Conservation (phyloP, 1,284 basidiomycete genomes). For the Erythrobasidium hasegawianum region DNA sequence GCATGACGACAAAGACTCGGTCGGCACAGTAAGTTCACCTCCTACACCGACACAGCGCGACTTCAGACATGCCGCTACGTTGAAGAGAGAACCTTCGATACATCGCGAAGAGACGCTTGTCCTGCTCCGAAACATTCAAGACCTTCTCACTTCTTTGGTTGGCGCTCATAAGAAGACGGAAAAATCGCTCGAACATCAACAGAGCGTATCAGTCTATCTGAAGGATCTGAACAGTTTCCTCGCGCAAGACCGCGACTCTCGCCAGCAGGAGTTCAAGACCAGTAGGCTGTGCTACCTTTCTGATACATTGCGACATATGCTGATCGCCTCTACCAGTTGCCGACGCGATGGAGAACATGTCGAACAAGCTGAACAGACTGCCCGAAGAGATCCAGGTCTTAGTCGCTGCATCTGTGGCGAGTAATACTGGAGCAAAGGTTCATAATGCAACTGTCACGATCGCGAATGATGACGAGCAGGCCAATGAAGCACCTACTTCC, state of each 20-base stretch:
- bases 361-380: slow-evolving; percentile 8
- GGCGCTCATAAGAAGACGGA: slow-evolving; percentile 12
- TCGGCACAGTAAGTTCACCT: neutral
- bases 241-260: slow-evolving; percentile 7
- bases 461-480: neutral
- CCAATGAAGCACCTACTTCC: slow-evolving; percentile 3
- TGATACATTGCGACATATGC: neutral
- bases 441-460: neutral
- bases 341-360: slow-evolving; percentile 6
- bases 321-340: slow-evolving; percentile 12
- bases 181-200: slow-evolving; percentile 20
- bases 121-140: slow-evolving; percentile 16
- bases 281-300: slow-evolving; percentile 3
- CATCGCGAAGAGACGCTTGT: neutral
- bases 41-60: slow-evolving; percentile 15
- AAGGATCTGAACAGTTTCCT: slow-evolving; percentile 26
- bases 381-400: slow-evolving; percentile 22
- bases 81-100: neutral
- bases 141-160: slow-evolving; percentile 9
- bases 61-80: neutral
- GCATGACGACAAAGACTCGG: neutral
- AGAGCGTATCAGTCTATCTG: slow-evolving; percentile 24
- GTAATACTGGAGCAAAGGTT: too few relatives aligned
- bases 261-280: slow-evolving; percentile 23
- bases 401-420: slow-evolving; percentile 8